Conservation (phyloP, 805 yeast genomes). For the Lipomyces spencermartinsiae region DNA sequence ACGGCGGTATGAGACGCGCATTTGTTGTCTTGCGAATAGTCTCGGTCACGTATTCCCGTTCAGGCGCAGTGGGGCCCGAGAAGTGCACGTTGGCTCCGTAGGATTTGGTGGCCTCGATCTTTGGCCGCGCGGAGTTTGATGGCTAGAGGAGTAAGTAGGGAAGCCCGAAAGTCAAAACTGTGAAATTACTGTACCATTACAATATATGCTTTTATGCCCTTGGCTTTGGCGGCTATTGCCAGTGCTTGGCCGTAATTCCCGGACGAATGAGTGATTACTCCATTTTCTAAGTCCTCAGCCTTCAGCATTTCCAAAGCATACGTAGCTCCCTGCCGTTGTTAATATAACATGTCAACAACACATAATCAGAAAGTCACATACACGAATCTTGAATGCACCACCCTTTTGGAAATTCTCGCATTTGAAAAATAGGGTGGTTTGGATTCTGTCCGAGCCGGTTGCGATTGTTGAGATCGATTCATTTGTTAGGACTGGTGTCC, state of each 20-base stretch:
- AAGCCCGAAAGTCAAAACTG: background rate
- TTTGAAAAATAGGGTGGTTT: slow-evolving; percentile 25
- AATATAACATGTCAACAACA: background rate
- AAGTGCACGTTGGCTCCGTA: slow-evolving; percentile 59
- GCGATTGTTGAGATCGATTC: slow-evolving; percentile 24
- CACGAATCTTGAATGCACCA: slow-evolving; percentile 56
- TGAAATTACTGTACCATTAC: slow-evolving; percentile 47
- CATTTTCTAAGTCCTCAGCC: slow-evolving; percentile 49
- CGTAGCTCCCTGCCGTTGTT: slow-evolving; percentile 49
- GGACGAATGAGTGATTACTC: slow-evolving; percentile 61
- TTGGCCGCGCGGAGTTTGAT: slow-evolving; percentile 58
- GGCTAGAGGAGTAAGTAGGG: slow-evolving; percentile 42
- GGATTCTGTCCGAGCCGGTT: background rate
- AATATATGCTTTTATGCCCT: slow-evolving; percentile 55
- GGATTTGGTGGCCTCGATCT: slow-evolving; percentile 54
- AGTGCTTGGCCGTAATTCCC: slow-evolving; percentile 63
- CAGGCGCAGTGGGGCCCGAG: slow-evolving; percentile 51
- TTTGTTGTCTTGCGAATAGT: slow-evolving; percentile 49
- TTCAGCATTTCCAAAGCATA: slow-evolving; percentile 56
- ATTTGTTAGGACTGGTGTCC: slow-evolving; percentile 26
- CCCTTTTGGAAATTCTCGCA: slow-evolving; percentile 37
- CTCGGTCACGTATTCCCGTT: slow-evolving; percentile 54
- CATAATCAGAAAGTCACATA: background rate
- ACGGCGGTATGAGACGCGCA: slow-evolving; percentile 56
- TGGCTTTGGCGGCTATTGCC: slow-evolving; percentile 55